A percentile compares a stretch with the other conserved stretches of the same genome.
phyloP scores from a whole-genome alignment of 2,329 filamentous ascomycete species.

The Colletotrichum plurivorum region DNA sequence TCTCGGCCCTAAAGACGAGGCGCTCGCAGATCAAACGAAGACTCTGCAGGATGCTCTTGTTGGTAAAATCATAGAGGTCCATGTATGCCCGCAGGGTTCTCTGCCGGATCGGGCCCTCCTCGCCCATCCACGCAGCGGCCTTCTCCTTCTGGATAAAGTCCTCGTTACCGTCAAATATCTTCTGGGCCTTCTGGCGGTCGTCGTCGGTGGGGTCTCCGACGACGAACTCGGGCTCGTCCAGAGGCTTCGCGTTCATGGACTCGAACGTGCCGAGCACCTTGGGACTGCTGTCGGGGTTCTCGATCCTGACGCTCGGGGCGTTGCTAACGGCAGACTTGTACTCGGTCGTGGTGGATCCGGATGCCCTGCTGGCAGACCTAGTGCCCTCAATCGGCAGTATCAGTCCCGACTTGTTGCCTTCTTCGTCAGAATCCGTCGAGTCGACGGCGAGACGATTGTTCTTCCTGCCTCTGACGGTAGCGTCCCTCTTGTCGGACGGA shows the following conservation, averaged over 20 bases:
- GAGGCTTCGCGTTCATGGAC: conserved; percentile 54
- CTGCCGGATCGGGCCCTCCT: conserved; percentile 73
- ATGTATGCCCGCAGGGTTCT: conserved; percentile 83
- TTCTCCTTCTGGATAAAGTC: conserved; percentile 84
- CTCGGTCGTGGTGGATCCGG: conserved; percentile 54
- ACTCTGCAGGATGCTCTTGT: conserved; percentile 83
- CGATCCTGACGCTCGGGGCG: conserved; percentile 59
- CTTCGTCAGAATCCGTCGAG: conserved; percentile 51
- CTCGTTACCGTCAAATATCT: conserved; percentile 88
- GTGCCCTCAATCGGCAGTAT: conserved; percentile 59
- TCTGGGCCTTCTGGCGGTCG: conserved; percentile 83
- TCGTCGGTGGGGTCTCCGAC: conserved; percentile 74
- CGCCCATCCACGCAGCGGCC: conserved; percentile 91
- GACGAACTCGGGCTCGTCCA: conserved; percentile 72
- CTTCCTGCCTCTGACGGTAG: conserved; percentile 36
- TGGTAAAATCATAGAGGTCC: conserved; percentile 89
- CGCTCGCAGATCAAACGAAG: conserved; percentile 86
- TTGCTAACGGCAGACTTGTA: conserved; percentile 56
- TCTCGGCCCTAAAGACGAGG: conserved; percentile 89
- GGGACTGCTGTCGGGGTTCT: conserved; percentile 54
- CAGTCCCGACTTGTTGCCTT: conserved; percentile 53
- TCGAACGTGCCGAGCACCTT: conserved; percentile 51
- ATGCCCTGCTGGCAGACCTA: conserved; percentile 51
- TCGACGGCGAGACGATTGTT: conserved; percentile 44
- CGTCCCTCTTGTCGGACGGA: conserved; percentile 17